Base-by-base conservation (phyloP, 768 basidiomycete species). In the Russula griseocarnosa region DNA sequence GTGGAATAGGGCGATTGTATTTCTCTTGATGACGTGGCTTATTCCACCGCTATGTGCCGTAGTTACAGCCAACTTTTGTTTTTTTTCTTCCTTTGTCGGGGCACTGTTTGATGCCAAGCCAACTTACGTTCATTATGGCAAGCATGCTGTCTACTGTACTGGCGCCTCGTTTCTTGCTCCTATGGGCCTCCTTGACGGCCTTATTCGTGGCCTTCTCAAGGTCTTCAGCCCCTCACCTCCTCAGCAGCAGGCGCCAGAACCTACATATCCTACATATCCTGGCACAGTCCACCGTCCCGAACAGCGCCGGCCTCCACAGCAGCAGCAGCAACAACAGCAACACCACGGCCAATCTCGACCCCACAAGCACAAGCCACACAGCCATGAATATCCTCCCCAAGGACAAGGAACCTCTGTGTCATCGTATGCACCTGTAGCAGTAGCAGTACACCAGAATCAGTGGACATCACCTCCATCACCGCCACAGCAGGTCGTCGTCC, bases 361-460 rank as follows among this genome's bases (percentile, higher is more conserved):
- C 49, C 26, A 50, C 26, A 50, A 16, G 30, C 69, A 70, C 56
- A 65, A 72, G 40, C 62, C 58, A 14, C 65, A 63, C 22, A 65
- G 67, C 2, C 69, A 66, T 22, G 66, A 22, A 55, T 59, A 72
- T 63, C 71, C 70, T 55, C 57, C 55, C 26, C 51, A 38, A 8
- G 55, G 16, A 7, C 55, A 62, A 30, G 36, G 47, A 22, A 9
- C 44, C n/a, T 5, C 20, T 16, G 24, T 42, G 13, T 36, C 49
- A 24, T 42, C 58, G 5, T 24, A 51, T 14, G 36, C 10, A 16
- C 24, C 38, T 50, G 49, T 50, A 5, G 9, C 42, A 8, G 20
- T 11, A n/a, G n/a, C n/a, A 8, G 20, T 11, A n/a, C 50, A 67
- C 9, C 58, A 42, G 42, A 24, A 32, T n/a, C 51, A 59, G 46